Base-by-base conservation (phyloP, 805 yeast species). In the Teunomyces pallodes region DNA sequence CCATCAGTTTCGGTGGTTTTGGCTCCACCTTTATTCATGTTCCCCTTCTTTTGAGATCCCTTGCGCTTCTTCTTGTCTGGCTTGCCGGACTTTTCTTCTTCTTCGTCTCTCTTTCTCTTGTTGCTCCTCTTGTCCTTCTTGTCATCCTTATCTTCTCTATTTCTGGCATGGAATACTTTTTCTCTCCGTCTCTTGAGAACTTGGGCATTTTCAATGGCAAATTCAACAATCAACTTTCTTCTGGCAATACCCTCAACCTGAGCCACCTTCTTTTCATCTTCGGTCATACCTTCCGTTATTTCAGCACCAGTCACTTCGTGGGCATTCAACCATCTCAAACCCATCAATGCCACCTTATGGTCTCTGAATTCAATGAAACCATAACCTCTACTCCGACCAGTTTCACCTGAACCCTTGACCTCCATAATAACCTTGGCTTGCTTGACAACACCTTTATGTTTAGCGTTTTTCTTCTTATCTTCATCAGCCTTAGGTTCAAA, bases 341-440 rank as follows among this genome's bases (percentile, higher is more conserved):
- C 97, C 97, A 90, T 91, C 55, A 94, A 77, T 0, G 99, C 98
- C 53, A 85, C 66, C 67, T 86, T 87, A 67, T 94, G 99, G 67
- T 91, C 96, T 68, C 90, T 83, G 67, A 78, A 90, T 69, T 94
- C 98, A 40, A 94, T 69, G 76, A 94, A 92, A 54, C 99, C 99
- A 61, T 92, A 94, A 51, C 99, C 99, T 75, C 97, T 85, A 61
- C 94, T 84, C 67, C 99, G 80, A 48, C 99, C 99, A 27, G 77
- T 69, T 24, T 85, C 86, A 16, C 96, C 95, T 7, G 92, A 75
- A 6, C 90, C 96, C 65, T 91, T 92, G 39, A 89, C 87, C 70
- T 94, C 99, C 77, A 82, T 87, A 53, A 94, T 87, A 54, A 94
- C 85, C 72, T 94, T 94, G 24, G 97, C 87, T 69, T 94, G 98